Percentiles rank a stretch among this genome's conserved stretches.
These are phyloP conservation scores for Dothiorella sarmentorum DNA, from an alignment of 2,329 filamentous ascomycete species.

Conservation along the genomic window DNA sequence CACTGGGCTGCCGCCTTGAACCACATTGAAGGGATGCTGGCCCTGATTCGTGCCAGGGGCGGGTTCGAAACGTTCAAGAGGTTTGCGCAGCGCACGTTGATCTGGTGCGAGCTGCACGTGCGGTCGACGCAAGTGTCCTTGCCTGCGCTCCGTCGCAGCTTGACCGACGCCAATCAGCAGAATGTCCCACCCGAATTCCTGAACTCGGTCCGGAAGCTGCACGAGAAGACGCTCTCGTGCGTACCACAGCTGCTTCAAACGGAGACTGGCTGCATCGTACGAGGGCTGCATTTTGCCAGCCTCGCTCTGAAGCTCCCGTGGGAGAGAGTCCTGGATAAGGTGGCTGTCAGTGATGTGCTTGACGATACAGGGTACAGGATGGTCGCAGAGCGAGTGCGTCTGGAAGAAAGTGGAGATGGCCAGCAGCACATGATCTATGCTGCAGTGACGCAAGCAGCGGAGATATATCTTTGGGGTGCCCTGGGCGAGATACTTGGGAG, in stretches of 20 bases:
- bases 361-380: not conserved
- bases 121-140: not conserved
- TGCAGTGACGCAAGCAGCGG: not conserved
- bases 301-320: not conserved
- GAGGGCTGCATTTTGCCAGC: not conserved
- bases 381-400: not conserved
- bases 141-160: not conserved
- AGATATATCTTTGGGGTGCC: not conserved
- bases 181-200: not conserved
- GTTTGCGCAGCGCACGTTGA: not conserved
- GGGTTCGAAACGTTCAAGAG: not conserved
- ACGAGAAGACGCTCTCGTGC: not conserved
- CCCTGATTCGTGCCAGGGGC: not conserved
- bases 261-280: not conserved
- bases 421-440: not conserved
- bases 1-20: not conserved
- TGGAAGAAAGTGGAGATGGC: not conserved
- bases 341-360: not conserved
- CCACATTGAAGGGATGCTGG: not conserved
- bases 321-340: not conserved
- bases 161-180: not conserved
- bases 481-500: not conserved
- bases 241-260: not conserved
- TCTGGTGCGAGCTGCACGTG: not conserved
- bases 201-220: not conserved